Percentiles rank a stretch among this genome's conserved stretches.
phyloP scores from a whole-genome alignment of 495 filamentous ascomycete species.

The Hypomontagnella submonticulosa region DNA sequence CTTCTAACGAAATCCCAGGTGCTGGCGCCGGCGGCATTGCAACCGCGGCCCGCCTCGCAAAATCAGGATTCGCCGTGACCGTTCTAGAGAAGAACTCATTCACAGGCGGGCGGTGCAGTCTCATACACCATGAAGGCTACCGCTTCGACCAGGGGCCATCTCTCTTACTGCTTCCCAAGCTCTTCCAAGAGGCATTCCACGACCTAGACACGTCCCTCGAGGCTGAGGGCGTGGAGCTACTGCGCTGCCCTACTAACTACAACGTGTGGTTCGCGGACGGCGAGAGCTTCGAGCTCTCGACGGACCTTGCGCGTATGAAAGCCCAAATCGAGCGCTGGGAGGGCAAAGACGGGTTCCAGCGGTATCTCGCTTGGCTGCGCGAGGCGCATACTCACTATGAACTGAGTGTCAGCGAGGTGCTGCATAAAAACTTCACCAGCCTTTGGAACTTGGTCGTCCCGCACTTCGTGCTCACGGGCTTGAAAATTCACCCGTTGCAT shows the following conservation, averaged over 20 bases:
- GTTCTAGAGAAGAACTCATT: slow-evolving; percentile 76
- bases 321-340: slow-evolving; percentile 73
- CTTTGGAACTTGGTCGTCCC: slow-evolving; percentile 62
- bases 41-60: slow-evolving; percentile 73
- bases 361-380: slow-evolving; percentile 69
- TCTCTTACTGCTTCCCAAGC: slow-evolving; percentile 71
- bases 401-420: slow-evolving; percentile 66
- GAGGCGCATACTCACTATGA: slow-evolving; percentile 75
- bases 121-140: slow-evolving; percentile 65
- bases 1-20: slow-evolving; percentile 52
- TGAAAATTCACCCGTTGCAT: slow-evolving; percentile 71
- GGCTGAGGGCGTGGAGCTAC: slow-evolving; percentile 67
- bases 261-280: slow-evolving; percentile 73
- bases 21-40: slow-evolving; percentile 75
- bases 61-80: slow-evolving; percentile 71
- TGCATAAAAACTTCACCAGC: slow-evolving; percentile 70
- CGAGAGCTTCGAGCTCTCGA: slow-evolving; percentile 66
- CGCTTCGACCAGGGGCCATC: slow-evolving; percentile 80
- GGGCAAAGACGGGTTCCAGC: slow-evolving; percentile 70
- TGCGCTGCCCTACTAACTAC: slow-evolving; percentile 79
- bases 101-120: slow-evolving; percentile 71
- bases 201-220: slow-evolving; percentile 71
- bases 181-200: slow-evolving; percentile 71
- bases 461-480: slow-evolving; percentile 61
- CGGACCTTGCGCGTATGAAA: slow-evolving; percentile 72